Percentiles rank a stretch among this genome's conserved stretches.
phyloP scores from a whole-genome alignment of 257 asterid genomes.

The Salvia hispanica region DNA sequence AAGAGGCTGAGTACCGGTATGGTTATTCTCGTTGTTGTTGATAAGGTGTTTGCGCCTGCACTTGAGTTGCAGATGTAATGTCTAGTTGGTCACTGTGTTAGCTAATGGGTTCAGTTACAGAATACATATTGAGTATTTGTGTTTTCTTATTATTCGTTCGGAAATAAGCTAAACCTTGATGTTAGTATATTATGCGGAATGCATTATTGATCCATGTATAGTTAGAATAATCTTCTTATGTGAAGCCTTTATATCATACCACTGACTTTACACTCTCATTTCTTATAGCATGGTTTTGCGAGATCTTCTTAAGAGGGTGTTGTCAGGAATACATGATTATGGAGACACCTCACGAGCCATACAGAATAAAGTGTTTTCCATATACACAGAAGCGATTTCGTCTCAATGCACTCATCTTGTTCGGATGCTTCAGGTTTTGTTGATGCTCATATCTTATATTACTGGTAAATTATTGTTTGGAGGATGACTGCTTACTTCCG shows the following conservation, averaged over 20 bases:
- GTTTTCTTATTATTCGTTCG: neutral
- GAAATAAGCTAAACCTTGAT: neutral
- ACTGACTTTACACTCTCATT: slow-evolving; percentile 31
- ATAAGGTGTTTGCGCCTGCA: slow-evolving; percentile 28
- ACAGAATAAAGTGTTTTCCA: slow-evolving; percentile 60
- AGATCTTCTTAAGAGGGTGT: slow-evolving; percentile 73
- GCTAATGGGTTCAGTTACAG: neutral
- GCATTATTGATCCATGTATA: slow-evolving; percentile 3
- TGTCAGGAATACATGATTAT: slow-evolving; percentile 54
- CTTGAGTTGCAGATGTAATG: slow-evolving; percentile 23
- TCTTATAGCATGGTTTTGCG: slow-evolving; percentile 66
- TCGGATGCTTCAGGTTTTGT: slow-evolving; percentile 85
- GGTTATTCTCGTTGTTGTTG: slow-evolving; percentile 25
- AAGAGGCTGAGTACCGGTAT: slow-evolving; percentile 84
- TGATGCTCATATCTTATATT: slow-evolving; percentile 42
- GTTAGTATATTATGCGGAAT: slow-evolving; percentile 11
- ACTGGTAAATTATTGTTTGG: slow-evolving; percentile 36
- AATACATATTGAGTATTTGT: slow-evolving; percentile 14
- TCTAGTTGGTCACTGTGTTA: neutral
- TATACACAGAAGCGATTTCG: slow-evolving; percentile 75
- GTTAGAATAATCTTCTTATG: slow-evolving; percentile 19
- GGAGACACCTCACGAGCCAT: slow-evolving; percentile 60
- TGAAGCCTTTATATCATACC: slow-evolving; percentile 22
- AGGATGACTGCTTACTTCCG: slow-evolving; percentile 23
- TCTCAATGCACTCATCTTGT: slow-evolving; percentile 73